Percentiles rank a stretch among this genome's conserved stretches.
These are phyloP conservation scores for Santalum album DNA, from an alignment of 164 flowering plant species.

Conservation along the genomic window DNA sequence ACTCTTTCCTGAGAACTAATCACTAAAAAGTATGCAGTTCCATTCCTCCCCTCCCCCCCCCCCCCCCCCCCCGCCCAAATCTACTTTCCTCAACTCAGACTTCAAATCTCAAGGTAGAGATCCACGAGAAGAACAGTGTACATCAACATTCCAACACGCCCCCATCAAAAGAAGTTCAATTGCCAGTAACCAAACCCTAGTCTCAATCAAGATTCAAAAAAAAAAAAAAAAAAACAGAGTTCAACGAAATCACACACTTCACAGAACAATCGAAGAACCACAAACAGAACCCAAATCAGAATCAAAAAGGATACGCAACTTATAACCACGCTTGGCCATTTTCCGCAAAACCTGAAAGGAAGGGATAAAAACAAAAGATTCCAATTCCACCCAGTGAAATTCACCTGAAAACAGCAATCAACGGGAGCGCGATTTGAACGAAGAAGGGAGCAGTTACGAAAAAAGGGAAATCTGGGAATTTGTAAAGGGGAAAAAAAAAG, in stretches of 20 bases:
- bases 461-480: no score
- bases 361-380: no score
- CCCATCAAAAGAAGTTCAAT: no score
- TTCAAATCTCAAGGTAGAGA: no score
- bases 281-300: conserved; percentile 2
- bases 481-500: background rate
- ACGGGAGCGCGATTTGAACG: background rate
- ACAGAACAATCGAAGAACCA: conserved; percentile 2
- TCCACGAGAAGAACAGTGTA: no score
- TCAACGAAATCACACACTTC: background rate
- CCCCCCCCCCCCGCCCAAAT: no score
- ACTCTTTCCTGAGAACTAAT: no score
- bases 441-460: background rate
- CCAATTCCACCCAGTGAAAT: no score
- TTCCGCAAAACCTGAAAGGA: conserved; percentile 3
- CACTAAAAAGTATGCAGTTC: no score
- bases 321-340: conserved; percentile 81
- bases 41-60: no score
- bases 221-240: background rate
- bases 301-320: conserved; percentile 70
- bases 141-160: no score
- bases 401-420: background rate
- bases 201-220: background rate
- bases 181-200: background rate
- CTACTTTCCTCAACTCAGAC: no score